Base-by-base conservation (phyloP, 2,329 filamentous ascomycete genomes). In the Paecilomyces niveus region DNA sequence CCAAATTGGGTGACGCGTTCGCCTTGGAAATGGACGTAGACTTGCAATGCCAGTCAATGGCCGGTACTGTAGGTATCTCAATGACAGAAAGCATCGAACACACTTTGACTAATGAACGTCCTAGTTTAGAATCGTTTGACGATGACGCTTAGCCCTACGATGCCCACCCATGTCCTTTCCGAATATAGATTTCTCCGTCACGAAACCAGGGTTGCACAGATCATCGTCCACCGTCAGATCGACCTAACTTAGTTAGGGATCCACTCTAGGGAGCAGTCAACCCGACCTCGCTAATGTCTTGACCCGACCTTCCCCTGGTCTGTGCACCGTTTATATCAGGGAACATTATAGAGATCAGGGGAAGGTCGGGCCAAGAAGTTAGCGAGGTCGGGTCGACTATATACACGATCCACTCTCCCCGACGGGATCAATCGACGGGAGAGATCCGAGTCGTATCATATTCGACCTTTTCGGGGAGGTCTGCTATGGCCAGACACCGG, bases 181-280 rank as follows among this genome's bases (percentile, higher is more conserved):
- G n/a, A 45, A 8, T 45, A 4, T 45, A 22, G 22, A 22, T 22
- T 22, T 22, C 22, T 22, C 39, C 39, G 39, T 8, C 39, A 45
- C n/a, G 39, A 45, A 18, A 45, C 64, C 58, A 54, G 66, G 64
- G 61, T 65, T 55, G 66, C 63, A 66, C 65, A 65, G 66, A 63
- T 63, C 63, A 57, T 55, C 31, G 45, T 53, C 55, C 63, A 56
- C 63, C 60, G 62, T 32, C 26, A 35, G 32, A 32, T 35, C 31
- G 15, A 32, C 53, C 31, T 21, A 54, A 18, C 31, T 11, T 55
- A 29, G 18, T n/a, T 3, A 21, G 50, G 50, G 22, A 22, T 22
- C 22, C 22, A 22, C 22, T 22, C 22, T 22, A 22, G 22, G 22
- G 22, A 22, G 22, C 22, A 22, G 22, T 22, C 22, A 3, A 22